A percentile compares a stretch with the other conserved stretches of the same genome.
phyloP scores from a whole-genome alignment of 2,329 filamentous ascomycete species.

The Fusarium longipes region DNA sequence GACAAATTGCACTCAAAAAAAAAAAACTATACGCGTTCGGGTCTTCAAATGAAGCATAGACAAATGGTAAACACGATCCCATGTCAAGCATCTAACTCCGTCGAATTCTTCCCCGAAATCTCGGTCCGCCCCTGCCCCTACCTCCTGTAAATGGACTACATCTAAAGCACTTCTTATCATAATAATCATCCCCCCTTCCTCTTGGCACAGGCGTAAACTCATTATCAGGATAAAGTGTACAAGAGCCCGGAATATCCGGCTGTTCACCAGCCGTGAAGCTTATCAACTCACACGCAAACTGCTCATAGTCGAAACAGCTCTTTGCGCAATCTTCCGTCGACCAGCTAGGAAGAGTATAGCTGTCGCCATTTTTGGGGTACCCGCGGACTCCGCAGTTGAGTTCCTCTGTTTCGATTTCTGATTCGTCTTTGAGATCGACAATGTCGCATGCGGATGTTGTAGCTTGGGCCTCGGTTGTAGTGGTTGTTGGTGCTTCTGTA shows the following conservation, averaged over 20 bases:
- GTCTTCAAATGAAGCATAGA: too few relatives aligned
- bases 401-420: neutral
- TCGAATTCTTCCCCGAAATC: neutral
- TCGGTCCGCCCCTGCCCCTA: neutral
- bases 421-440: neutral
- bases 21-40: too few relatives aligned
- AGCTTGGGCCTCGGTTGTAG: neutral
- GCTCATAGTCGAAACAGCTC: neutral
- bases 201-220: neutral
- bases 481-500: neutral
- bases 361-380: neutral
- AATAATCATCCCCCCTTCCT: neutral
- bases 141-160: neutral
- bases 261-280: neutral
- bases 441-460: neutral
- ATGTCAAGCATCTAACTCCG: neutral
- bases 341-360: neutral
- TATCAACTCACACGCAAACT: conserved; percentile 2
- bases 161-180: conserved; percentile 8
- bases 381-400: neutral
- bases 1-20: too few relatives aligned
- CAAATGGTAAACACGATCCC: too few relatives aligned
- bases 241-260: neutral
- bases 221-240: conserved; percentile 5
- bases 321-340: neutral